phyloP scores from a whole-genome alignment of 352 stramenopile species.

The Phytophthora tubulina region DNA sequence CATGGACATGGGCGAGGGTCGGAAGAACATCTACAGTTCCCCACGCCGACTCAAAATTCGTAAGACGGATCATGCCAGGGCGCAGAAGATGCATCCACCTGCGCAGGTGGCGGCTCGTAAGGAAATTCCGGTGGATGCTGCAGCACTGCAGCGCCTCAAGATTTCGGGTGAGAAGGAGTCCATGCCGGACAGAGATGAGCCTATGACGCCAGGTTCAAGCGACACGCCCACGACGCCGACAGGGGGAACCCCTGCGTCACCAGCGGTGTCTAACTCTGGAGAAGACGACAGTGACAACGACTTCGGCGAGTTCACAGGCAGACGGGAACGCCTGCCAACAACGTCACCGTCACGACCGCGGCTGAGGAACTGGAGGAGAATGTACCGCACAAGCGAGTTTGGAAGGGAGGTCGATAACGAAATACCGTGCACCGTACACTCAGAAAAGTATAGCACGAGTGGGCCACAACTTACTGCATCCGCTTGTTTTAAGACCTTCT shows the following conservation, averaged over 20 bases:
- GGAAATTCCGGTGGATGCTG: background rate
- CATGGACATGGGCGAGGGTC: too few relatives aligned
- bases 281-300: background rate
- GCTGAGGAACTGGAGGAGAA: conserved; percentile 15
- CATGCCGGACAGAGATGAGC: background rate
- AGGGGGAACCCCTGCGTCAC: background rate
- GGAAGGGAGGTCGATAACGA: too few relatives aligned
- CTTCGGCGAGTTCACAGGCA: background rate
- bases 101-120: background rate
- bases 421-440: too few relatives aligned
- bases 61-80: background rate
- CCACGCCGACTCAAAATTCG: background rate
- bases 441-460: too few relatives aligned
- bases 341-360: conserved; percentile 1
- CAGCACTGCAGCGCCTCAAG: background rate
- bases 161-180: background rate
- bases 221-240: background rate
- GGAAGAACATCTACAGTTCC: conserved; percentile 22
- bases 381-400: too few relatives aligned
- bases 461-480: too few relatives aligned
- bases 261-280: background rate
- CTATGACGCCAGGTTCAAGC: background rate
- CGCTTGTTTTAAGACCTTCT: too few relatives aligned
- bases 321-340: conserved; percentile 6
- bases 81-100: background rate